Evolutionary conservation across 2,329 filamentous ascomycete genomes (phyloP).

Genomic region (Huntiella moniliformis): DNA sequence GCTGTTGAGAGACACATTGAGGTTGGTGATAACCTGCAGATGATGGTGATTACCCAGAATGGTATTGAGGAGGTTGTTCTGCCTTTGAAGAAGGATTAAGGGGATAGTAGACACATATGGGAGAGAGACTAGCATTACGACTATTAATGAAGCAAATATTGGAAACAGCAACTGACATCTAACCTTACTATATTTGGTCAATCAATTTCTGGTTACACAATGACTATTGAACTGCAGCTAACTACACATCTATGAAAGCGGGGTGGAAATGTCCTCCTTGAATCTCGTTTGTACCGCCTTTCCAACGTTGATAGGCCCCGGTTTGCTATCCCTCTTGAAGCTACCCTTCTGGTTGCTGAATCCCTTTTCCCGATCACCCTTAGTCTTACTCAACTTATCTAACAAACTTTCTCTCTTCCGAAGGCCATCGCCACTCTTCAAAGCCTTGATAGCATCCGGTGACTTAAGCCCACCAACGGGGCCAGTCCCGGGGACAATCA

Average conservation of each 20-base stretch:
- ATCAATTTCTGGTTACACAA: not conserved
- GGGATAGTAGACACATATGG: too few relatives aligned
- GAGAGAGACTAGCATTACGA: too few relatives aligned
- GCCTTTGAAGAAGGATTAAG: slow-evolving; percentile 77
- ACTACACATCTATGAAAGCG: too few relatives aligned
- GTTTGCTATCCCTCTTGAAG: not conserved
- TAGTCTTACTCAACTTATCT: slow-evolving; percentile 3
- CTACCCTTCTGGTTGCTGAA: slow-evolving; percentile 3
- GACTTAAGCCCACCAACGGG: not conserved
- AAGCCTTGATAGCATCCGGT: not conserved
- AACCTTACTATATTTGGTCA: not conserved
- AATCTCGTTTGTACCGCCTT: slow-evolving; percentile 4
- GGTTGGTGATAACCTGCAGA: slow-evolving; percentile 89
- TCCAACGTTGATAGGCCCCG: not conserved
- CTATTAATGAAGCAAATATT: slow-evolving; percentile 7
- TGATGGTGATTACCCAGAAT: slow-evolving; percentile 75
- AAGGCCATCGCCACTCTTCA: not conserved
- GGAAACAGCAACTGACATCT: not conserved
- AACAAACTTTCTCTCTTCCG: slow-evolving; percentile 8
- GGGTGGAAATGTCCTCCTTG: slow-evolving; percentile 6
- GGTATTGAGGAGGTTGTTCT: slow-evolving; percentile 75
- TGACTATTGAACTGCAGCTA: too few relatives aligned
- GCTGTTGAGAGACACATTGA: slow-evolving; percentile 98
- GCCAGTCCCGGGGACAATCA: slow-evolving; percentile 1
- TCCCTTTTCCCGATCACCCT: slow-evolving; percentile 7